Evolutionary conservation across 345 rosid species (phyloP), one percentile per base, ranked within the genome.

Genomic region (Noccaea bulbosa): DNA sequence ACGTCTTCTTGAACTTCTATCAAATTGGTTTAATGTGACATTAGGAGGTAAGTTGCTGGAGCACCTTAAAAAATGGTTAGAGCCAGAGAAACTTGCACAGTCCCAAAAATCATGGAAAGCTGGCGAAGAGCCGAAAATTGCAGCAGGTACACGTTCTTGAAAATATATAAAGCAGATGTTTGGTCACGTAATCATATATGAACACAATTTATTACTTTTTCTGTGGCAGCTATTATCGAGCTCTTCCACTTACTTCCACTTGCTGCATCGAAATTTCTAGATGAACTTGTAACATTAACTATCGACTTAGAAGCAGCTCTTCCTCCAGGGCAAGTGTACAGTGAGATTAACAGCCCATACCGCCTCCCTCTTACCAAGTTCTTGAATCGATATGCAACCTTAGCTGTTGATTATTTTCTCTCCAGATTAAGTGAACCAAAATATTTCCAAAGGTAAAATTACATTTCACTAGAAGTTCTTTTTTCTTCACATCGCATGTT

Each of bases 41-140:
- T 81, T 94, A 84, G 99, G 99, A 60, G 87, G 90, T 63, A 94
- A 94, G 86, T 78, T 94, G 85, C 78, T 94, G 75, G 99, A 89
- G 84, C 99, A 94, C 82, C 97, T 94, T 55, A 91, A 84, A 81
- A 91, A 89, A 81, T 94, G 99, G 99, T 75, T 94, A 82, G 97
- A 91, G 76, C 99, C 97, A 40, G 99, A 94, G 70, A 94, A 87
- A 81, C 99, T 94, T 69, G 88, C 90, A 46, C 96, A 89, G 83
- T 89, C 83, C 76, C 86, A 80, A 80, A 94, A 94, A 76, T 85
- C 93, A 75, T 91, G 99, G 97, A 94, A 94, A 79, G 78, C 91
- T 71, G 99, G 99, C 43, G 99, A 94, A 81, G 99, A 94, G 85
- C 96, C 99, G 7, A 94, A 94, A 85, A 91, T 94, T 59, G 99